phyloP scores from a whole-genome alignment of 1,284 basidiomycete genomes.

The Farysia itapuensis region DNA sequence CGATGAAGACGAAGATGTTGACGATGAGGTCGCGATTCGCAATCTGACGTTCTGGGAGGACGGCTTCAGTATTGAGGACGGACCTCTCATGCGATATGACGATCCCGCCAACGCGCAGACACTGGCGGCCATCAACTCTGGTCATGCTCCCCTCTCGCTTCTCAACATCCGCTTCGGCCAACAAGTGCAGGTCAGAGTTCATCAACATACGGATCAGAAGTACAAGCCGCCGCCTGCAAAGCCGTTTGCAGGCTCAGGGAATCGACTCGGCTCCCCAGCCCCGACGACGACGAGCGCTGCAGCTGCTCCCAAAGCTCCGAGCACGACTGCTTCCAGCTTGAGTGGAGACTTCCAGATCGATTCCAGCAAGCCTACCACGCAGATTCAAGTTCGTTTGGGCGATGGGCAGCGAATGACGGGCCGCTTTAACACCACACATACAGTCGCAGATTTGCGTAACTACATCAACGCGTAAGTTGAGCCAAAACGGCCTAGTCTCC shows the following conservation, averaged over 20 bases:
- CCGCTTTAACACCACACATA: constrained; percentile 88
- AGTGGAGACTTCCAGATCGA: constrained; percentile 72
- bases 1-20: constrained; percentile 63
- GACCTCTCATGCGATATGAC: constrained; percentile 80
- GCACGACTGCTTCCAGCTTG: constrained; percentile 54
- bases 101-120: constrained; percentile 75
- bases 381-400: constrained; percentile 83
- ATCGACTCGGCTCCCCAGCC: constrained; percentile 71
- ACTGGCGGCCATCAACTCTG: constrained; percentile 77
- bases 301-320: constrained; percentile 26
- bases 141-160: constrained; percentile 76
- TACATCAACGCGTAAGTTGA: constrained; percentile 84
- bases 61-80: constrained; percentile 90
- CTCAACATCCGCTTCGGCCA: constrained; percentile 78
- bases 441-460: constrained; percentile 78
- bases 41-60: constrained; percentile 90
- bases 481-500: neutral
- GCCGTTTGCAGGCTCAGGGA: constrained; percentile 75
- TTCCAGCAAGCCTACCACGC: constrained; percentile 76
- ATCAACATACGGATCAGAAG: constrained; percentile 73
- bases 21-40: constrained; percentile 68
- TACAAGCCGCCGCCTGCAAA: constrained; percentile 67
- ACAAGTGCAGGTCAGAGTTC: constrained; percentile 81
- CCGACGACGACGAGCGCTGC: constrained; percentile 22
- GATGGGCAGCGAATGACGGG: constrained; percentile 85